Base-by-base conservation (phyloP, 2,329 filamentous ascomycete species). In the Cephalotrichum gorgonifer region DNA sequence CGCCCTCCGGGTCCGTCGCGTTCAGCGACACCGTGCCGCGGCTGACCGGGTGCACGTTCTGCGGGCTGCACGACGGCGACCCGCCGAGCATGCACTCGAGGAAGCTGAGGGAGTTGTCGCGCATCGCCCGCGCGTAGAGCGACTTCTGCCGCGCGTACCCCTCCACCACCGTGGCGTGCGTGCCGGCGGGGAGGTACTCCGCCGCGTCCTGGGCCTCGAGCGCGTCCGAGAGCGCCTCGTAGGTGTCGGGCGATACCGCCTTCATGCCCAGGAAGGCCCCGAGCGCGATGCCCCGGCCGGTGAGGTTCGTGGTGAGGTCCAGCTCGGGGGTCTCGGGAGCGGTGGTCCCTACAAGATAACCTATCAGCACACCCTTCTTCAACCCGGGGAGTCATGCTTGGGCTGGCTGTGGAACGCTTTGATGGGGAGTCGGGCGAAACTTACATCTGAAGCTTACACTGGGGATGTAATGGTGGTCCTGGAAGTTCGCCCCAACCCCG, bases 401-500 rank as follows among this genome's bases (percentile, higher is more conserved):
- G 30, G 30, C 4, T 39, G 50, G 43, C n/a, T 48, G 38, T 44
- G 12, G 50, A 42, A 38, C 39, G 50, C 23, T 43, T 44, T 3
- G 57, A 47, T 25, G 12, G 17, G 27, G 1, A 28, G 1, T 28
- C 3, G 22, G 26, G 2, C n/a, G n/a, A 31, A 17, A 51, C 53
- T 51, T 43, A 54, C 54, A 56, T 15, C 50, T 48, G 49, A 55
- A 58, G 1, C 49, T 52, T 25, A 55, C 54, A 25, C 48, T 27
- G n/a, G 42, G 49, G 38, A 57, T 51, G 65, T 68, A 46, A 27
- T 51, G 47, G 26, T 56, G 74, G 58, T 82, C 76, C 60, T 78
- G 70, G 4, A 83, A 63, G 59, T 81, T 81, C 17, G 67, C 71
- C 4, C 80, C 81, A 6, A 85, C 79, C 30, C 78, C 80, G 0